Evolutionary conservation across 1,139 yeast genomes (phyloP).

Genomic region (Suhomyces bokatorum): DNA sequence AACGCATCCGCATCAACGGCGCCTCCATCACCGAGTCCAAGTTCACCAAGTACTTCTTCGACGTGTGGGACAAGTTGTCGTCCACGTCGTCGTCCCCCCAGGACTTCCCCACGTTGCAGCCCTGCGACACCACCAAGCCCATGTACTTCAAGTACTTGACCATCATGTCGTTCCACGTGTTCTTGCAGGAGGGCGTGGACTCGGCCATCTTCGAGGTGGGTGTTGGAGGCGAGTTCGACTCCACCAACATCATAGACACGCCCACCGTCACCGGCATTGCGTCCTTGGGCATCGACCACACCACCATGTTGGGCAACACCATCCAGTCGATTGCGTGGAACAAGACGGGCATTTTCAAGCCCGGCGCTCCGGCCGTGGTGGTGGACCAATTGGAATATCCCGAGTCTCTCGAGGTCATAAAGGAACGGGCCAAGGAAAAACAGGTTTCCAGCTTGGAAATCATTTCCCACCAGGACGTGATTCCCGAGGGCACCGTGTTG

Average conservation of each 20-base stretch:
- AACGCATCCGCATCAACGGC: constrained; percentile 86
- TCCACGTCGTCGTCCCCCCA: constrained; percentile 54
- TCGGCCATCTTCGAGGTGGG: constrained; percentile 97
- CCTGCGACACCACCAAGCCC: constrained; percentile 67
- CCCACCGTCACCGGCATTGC: constrained; percentile 90
- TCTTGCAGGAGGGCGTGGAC: constrained; percentile 81
- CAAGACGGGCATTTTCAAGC: constrained; percentile 89
- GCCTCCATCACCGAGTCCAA: constrained; percentile 75
- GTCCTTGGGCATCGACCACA: constrained; percentile 90
- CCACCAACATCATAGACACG: constrained; percentile 78
- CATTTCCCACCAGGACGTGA: constrained; percentile 42
- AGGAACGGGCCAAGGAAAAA: constrained; percentile 65
- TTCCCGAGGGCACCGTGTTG: constrained; percentile 43
- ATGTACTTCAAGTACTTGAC: constrained; percentile 93
- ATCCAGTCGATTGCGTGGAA: constrained; percentile 93
- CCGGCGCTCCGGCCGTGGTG: constrained; percentile 65
- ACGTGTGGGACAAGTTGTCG: constrained; percentile 84
- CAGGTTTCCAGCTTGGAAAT: constrained; percentile 52
- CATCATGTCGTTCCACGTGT: constrained; percentile 84
- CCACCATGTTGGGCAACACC: constrained; percentile 83
- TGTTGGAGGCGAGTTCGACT: constrained; percentile 95
- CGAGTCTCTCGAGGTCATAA: constrained; percentile 52
- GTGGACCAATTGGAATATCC: constrained; percentile 55
- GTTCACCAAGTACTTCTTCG: constrained; percentile 88
- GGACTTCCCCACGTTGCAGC: constrained; percentile 72